These are phyloP conservation scores for Trichoderma koningii DNA, from an alignment of 2,329 filamentous ascomycete genomes.

Conservation along the genomic window DNA sequence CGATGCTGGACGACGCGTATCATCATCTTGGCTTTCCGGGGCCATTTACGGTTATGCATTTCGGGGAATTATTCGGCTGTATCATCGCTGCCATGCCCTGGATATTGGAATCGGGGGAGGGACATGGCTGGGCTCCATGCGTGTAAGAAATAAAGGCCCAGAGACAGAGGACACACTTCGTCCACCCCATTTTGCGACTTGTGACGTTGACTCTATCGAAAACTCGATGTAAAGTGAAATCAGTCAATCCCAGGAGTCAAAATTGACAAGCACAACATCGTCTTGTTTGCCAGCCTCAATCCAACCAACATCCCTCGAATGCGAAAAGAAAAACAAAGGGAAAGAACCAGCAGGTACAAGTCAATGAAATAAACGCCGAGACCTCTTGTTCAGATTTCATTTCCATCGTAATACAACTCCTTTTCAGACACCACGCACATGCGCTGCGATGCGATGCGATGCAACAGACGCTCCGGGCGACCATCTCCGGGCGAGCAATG, in stretches of 20 bases:
- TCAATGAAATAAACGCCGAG: constrained; percentile 8
- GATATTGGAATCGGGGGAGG: not conserved
- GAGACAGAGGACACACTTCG: not conserved
- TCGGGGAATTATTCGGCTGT: not conserved
- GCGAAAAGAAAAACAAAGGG: not conserved
- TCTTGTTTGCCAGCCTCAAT: not conserved
- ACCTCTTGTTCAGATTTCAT: constrained; percentile 10
- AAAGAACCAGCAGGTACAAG: not conserved
- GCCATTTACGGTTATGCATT: not conserved
- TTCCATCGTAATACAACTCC: constrained; percentile 10
- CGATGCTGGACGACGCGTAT: constrained; percentile 3
- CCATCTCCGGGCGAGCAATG: not conserved
- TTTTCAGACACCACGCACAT: not conserved
- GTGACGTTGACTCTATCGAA: not conserved
- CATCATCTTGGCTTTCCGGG: not conserved
- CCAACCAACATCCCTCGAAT: no score
- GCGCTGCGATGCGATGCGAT: not conserved
- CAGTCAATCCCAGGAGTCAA: not conserved
- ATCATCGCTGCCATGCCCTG: not conserved
- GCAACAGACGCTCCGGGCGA: not conserved
- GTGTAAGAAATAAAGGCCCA: not conserved
- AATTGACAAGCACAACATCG: not conserved
- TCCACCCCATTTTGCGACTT: not conserved
- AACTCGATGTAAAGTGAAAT: not conserved
- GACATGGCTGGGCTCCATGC: not conserved